Base-by-base conservation (phyloP, 2,329 filamentous ascomycete species). In the Talaromyces rugulosus region DNA sequence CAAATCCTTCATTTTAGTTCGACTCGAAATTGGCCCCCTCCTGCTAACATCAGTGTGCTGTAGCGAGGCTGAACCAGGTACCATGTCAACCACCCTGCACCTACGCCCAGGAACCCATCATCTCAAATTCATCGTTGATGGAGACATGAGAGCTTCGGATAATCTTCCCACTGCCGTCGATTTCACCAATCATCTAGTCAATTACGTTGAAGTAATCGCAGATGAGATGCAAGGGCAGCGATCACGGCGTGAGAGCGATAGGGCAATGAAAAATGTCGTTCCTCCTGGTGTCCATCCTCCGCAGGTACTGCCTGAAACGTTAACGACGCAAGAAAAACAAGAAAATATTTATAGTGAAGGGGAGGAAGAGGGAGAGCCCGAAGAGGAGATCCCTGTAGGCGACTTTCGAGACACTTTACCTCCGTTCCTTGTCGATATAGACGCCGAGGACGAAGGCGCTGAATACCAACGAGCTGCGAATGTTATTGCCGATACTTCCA, bases 111-210 rank as follows among this genome's bases (percentile, higher is more conserved):
- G 95, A 67, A 99, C 95, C 5, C 94, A 99, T 74, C 95, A 99
- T 80, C 84, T 99, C 71, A 94, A 96, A 72, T 99, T 98, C 78
- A 85, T 99, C 67, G 92, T 97, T 57, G 94, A 98, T 77, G 91
- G 90, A 62, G 89, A 94, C 71, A 96, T 97, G 92, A 86, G 89
- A 73, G 95, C 92, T 14, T 95, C 92, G 16, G 87, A 90, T 63
- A 87, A 90, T 66, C 82, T 97, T 60, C 94, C 95, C 14, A 98
- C 95, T 0, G 96, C 95, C 1, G 95, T 99, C 62, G 95, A 99
- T 75, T 97, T 96, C 75, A 96, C 92, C 66, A 98, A 98, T 79
- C 96, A 96, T 73, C 83, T 99, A 18, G 94, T 99, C 77, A 99
- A 99, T 78, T 99, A 98, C 74, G 91, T 99, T 71, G 95, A 99